phyloP scores from a whole-genome alignment of 2,329 filamentous ascomycete species.

The Immersiporthe knoxdaviesiana region DNA sequence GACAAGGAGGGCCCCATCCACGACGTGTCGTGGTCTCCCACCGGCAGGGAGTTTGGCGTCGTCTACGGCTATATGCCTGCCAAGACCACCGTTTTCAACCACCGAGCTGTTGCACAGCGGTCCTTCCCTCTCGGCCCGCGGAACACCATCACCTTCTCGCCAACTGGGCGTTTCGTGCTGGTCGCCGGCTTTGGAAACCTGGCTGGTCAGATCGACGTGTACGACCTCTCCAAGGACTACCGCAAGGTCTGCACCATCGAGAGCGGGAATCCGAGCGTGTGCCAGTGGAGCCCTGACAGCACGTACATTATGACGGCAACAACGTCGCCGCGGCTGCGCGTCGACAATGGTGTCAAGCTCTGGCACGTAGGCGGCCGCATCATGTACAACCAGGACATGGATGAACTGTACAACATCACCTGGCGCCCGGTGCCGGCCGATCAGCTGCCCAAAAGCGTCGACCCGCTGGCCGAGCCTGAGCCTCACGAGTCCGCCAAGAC shows the following conservation, averaged over 20 bases:
- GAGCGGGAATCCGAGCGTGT: slow-evolving; percentile 92
- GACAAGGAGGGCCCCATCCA: slow-evolving; percentile 46
- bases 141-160: slow-evolving; percentile 95
- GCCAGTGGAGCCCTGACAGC: slow-evolving; percentile 96
- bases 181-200: slow-evolving; percentile 97
- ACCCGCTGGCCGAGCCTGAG: slow-evolving; percentile 74
- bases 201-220: slow-evolving; percentile 96
- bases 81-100: slow-evolving; percentile 97
- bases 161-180: slow-evolving; percentile 87
- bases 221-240: slow-evolving; percentile 93
- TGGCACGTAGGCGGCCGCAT: slow-evolving; percentile 89
- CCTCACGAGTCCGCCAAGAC: slow-evolving; percentile 82
- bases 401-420: slow-evolving; percentile 85
- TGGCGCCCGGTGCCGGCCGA: slow-evolving; percentile 79
- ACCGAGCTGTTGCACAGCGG: slow-evolving; percentile 79
- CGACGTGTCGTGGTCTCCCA: slow-evolving; percentile 68
- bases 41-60: slow-evolving; percentile 96
- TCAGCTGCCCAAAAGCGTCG: slow-evolving; percentile 58
- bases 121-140: slow-evolving; percentile 85
- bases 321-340: slow-evolving; percentile 89
- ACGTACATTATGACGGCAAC: slow-evolving; percentile 97
- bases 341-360: slow-evolving; percentile 94
- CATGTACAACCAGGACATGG: slow-evolving; percentile 96
- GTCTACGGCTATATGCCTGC: slow-evolving; percentile 99
- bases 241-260: slow-evolving; percentile 92